Percentiles rank a stretch among this genome's conserved stretches.
Evolutionary conservation across 305 asterid species (phyloP).

Genomic region (Nicotiana rustica): DNA sequence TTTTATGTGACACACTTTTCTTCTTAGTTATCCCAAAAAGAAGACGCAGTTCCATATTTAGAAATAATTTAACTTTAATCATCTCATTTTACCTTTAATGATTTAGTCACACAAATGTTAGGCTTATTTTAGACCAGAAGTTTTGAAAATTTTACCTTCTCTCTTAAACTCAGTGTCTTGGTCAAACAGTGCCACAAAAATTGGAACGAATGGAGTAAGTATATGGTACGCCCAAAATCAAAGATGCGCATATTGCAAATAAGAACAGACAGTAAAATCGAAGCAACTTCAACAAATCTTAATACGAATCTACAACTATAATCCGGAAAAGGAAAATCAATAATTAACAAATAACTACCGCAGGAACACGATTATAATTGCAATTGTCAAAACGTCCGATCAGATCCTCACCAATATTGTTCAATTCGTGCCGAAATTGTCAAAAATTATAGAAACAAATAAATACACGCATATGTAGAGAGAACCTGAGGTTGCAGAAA

Average conservation of each 20-base stretch:
- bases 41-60: too few species aligned
- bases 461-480: background rate
- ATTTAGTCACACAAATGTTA: too few species aligned
- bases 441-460: background rate
- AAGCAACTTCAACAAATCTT: background rate
- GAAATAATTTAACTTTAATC: too few species aligned
- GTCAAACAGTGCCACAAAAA: too few species aligned
- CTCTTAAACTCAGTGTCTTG: too few species aligned
- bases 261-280: background rate
- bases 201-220: background rate
- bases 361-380: background rate
- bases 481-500: conserved; percentile 36
- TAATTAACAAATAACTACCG: background rate
- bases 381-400: conserved; percentile 1
- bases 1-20: too few species aligned
- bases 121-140: too few species aligned
- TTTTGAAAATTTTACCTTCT: too few species aligned
- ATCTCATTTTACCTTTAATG: too few species aligned
- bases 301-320: background rate
- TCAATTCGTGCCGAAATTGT: background rate
- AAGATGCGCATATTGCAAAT: background rate
- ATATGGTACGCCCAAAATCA: background rate
- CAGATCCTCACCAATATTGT: background rate
- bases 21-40: too few species aligned
- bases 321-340: background rate